These are phyloP conservation scores for Chloromonas sp. DNA, from an alignment of 163 green algal species.

Conservation along the genomic window DNA sequence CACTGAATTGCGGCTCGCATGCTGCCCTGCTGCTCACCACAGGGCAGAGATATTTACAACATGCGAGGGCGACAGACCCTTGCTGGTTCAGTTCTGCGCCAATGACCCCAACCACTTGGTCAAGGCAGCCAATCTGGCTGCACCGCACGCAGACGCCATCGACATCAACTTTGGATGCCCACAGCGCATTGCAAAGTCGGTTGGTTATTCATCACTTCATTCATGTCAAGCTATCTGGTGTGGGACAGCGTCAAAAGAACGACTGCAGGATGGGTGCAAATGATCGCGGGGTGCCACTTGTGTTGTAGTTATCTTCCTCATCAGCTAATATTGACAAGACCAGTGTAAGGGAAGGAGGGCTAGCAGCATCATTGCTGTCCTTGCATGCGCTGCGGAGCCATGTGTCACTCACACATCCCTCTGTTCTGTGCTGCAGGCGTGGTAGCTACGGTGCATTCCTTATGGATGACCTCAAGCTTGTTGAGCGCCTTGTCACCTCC, in stretches of 20 bases:
- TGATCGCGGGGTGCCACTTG: neutral
- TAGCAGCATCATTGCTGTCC: no score
- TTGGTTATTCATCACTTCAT: neutral
- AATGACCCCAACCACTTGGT: constrained; percentile 79
- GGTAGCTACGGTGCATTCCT: constrained; percentile 93
- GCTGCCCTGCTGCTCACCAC: neutral
- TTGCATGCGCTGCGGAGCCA: no score
- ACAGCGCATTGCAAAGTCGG: constrained; percentile 82
- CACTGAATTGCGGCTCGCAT: no score
- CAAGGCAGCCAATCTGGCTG: constrained; percentile 57
- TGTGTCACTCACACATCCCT: neutral
- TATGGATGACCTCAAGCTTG: constrained; percentile 88
- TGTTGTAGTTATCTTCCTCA: neutral
- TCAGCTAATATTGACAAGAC: neutral
- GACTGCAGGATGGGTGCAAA: neutral
- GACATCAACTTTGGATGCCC: constrained; percentile 94
- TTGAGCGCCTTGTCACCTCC: constrained; percentile 63
- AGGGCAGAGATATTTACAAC: constrained; percentile 80
- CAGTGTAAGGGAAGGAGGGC: no score
- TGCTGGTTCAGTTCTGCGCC: constrained; percentile 97
- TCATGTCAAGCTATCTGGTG: neutral
- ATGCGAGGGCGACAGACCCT: constrained; percentile 66
- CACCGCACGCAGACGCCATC: constrained; percentile 73
- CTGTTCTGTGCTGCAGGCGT: constrained; percentile 16
- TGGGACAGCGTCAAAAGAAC: neutral